Conservation (phyloP, 345 rosid species). For the Citrus reticulata region DNA sequence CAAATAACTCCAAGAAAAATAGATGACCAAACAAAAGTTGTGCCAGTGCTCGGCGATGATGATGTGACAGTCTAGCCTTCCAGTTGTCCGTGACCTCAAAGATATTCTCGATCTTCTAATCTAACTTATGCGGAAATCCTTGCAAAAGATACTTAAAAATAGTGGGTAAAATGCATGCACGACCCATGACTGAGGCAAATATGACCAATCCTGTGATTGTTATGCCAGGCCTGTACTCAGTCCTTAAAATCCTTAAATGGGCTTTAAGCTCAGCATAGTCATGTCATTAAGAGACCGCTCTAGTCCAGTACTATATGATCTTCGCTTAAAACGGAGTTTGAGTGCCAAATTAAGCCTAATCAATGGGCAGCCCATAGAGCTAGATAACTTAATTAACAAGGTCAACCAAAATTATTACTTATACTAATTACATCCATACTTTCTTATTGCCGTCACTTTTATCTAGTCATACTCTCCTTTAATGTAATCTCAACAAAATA, state of each 20-base stretch:
- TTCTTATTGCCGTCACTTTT: not conserved
- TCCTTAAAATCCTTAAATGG: not conserved
- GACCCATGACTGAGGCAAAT: too few relatives aligned
- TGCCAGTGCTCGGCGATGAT: not conserved
- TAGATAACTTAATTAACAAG: too few relatives aligned
- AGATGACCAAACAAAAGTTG: not conserved
- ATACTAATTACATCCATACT: not conserved
- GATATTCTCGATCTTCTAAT: not conserved
- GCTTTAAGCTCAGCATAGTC: not conserved
- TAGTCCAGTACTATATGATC: not conserved
- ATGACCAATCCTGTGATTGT: too few relatives aligned
- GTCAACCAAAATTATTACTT: not conserved
- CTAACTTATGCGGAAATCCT: not conserved
- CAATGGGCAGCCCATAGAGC: not conserved
- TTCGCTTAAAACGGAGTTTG: not conserved
- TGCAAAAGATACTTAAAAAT: not conserved
- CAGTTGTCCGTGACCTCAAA: not conserved
- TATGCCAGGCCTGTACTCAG: too few relatives aligned
- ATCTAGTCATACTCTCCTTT: not conserved
- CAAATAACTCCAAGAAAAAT: too few relatives aligned
- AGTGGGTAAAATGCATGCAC: too few relatives aligned
- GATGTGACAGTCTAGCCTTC: not conserved
- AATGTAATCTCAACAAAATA: not conserved
- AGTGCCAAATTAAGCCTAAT: not conserved
- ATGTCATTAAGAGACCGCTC: not conserved